Percentiles rank a stretch among this genome's conserved stretches.
These are phyloP conservation scores for Crithidia expoeki DNA, from an alignment of 208 protist species.

Conservation along the genomic window DNA sequence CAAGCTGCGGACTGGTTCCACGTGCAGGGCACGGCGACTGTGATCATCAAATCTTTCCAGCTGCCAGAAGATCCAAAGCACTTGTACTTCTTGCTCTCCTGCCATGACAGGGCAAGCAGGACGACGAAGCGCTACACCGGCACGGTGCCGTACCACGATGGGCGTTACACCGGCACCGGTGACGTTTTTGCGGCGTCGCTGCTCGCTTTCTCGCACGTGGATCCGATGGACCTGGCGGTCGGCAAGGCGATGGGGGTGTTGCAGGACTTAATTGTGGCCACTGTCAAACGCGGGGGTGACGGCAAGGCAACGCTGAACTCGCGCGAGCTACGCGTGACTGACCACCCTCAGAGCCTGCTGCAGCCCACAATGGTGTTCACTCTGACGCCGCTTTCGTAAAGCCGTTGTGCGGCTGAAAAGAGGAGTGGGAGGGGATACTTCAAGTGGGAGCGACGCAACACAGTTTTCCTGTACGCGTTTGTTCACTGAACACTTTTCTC, in stretches of 20 bases:
- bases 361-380: conserved; percentile 45
- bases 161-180: conserved; percentile 88
- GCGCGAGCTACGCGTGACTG: conserved; percentile 79
- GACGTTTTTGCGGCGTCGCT: conserved; percentile 84
- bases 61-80: conserved; percentile 40
- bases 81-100: conserved; percentile 70
- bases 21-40: conserved; percentile 54
- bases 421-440: background rate
- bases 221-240: conserved; percentile 61
- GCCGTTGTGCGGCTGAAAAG: background rate
- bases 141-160: conserved; percentile 68
- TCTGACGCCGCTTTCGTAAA: conserved; percentile 42
- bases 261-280: conserved; percentile 83
- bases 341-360: conserved; percentile 51
- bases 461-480: too few relatives aligned
- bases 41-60: conserved; percentile 89
- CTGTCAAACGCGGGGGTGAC: conserved; percentile 49
- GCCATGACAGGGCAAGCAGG: conserved; percentile 13
- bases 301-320: conserved; percentile 55
- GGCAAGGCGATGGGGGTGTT: conserved; percentile 84
- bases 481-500: too few relatives aligned
- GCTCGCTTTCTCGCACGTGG: conserved; percentile 63
- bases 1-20: conserved; percentile 86
- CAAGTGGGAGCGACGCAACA: background rate
- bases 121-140: conserved; percentile 62